Evolutionary conservation across 257 asterid genomes (phyloP), one percentile per base, ranked within the genome.

Genomic region (Capsicum rhomboideum): DNA sequence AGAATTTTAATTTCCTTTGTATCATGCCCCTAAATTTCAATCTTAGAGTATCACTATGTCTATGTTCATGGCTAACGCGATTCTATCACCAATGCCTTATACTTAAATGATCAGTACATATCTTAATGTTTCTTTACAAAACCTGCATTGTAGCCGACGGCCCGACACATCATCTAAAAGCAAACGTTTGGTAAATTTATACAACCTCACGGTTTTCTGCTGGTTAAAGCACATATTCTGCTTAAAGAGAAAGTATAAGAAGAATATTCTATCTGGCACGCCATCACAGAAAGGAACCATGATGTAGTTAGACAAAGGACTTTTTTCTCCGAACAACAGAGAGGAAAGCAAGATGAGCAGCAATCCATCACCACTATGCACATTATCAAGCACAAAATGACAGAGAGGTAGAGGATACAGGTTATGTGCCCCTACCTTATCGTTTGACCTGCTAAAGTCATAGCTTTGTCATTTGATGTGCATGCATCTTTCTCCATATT

Each of bases 381-480:
- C 17, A 77, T 77, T 28, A 77, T 50, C 46, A 77, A 50, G 46
- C 63, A 77, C 82, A 17, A 6, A 77, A 52, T 52, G 68, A 58
- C n/a, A 71, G 58, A 85, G n/a, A 10, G 74, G 42, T 72, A 46
- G 50, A 83, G n/a, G 12, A 16, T 58, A 53, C 78, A 20, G 37
- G 80, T 23, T 44, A 44, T 26, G n/a, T 84, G 64, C 78, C 69
- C 83, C 44, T 88, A 94, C 99, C 95, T 90, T 91, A 95, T 88
- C 85, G 92, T 82, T 83, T 81, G 66, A 78, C 82, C 92, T 49
- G 93, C 88, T 82, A 93, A 90, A 83, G 87, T 86, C 78, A 90
- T 90, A 84, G 91, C 94, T 89, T 92, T 90, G 82, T 91, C 94
- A 28, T 85, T 91, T 74, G 85, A 83, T 82, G 86, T 79, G 81